A percentile compares a stretch with the other conserved stretches of the same genome.
Conservation (phyloP, 2,329 filamentous ascomycete species). For the Ambrosiella beaveri region DNA sequence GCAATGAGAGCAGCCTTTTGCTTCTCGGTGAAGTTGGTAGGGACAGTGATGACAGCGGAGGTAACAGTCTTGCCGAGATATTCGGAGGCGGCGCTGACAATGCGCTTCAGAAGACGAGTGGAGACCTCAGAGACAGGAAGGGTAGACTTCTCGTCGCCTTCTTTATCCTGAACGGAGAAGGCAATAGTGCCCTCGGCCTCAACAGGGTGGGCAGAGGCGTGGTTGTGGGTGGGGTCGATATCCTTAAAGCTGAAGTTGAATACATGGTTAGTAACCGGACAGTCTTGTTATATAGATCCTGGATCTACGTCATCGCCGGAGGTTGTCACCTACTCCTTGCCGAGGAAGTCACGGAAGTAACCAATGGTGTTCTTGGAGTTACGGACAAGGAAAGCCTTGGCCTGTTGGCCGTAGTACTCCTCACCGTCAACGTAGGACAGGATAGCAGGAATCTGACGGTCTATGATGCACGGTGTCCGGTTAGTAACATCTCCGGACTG, state of each 20-base stretch:
- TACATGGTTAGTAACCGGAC: not conserved
- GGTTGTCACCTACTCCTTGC: slow-evolving; percentile 57
- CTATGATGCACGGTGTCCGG: slow-evolving; percentile 26
- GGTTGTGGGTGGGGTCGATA: slow-evolving; percentile 89
- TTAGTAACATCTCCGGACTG: too few relatives aligned
- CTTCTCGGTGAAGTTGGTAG: slow-evolving; percentile 78
- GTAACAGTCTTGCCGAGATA: slow-evolving; percentile 87
- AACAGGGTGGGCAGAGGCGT: slow-evolving; percentile 79
- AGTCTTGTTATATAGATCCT: not conserved
- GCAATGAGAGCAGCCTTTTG: slow-evolving; percentile 68
- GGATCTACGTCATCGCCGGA: slow-evolving; percentile 5
- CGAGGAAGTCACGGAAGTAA: slow-evolving; percentile 90
- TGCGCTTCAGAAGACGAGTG: slow-evolving; percentile 66
- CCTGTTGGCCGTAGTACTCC: slow-evolving; percentile 91
- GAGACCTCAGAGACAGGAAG: slow-evolving; percentile 66
- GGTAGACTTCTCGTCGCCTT: slow-evolving; percentile 35
- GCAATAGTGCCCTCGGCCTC: slow-evolving; percentile 54
- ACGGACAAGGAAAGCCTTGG: slow-evolving; percentile 81
- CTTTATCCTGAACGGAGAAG: slow-evolving; percentile 66
- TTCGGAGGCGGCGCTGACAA: slow-evolving; percentile 70
- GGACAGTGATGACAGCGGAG: slow-evolving; percentile 84
- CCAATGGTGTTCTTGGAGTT: slow-evolving; percentile 87
- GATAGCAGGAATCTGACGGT: slow-evolving; percentile 90
- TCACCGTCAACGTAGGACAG: slow-evolving; percentile 91
- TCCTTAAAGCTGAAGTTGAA: slow-evolving; percentile 48